Percentiles rank a stretch among this genome's conserved stretches.
Conservation (phyloP, 345 rosid genomes). For the Garcia nutans region DNA sequence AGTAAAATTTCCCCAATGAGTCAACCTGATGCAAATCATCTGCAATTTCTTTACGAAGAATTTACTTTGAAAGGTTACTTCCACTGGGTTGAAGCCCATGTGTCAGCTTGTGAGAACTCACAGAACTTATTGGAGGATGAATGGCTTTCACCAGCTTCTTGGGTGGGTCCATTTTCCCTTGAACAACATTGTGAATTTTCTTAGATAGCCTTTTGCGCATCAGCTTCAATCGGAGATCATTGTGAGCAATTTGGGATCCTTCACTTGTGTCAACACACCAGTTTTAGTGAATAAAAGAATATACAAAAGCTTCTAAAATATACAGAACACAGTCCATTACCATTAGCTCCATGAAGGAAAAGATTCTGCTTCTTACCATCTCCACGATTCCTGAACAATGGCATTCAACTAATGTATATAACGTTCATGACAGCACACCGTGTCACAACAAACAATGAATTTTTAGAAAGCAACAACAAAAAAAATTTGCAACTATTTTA, state of each 20-base stretch:
- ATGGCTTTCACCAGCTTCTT: conserved; percentile 14
- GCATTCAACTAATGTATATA: background rate
- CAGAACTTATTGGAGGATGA: conserved; percentile 16
- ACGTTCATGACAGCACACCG: background rate
- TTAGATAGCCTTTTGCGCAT: conserved; percentile 29
- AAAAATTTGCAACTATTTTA: background rate
- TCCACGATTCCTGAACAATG: conserved; percentile 25
- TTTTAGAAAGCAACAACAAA: background rate
- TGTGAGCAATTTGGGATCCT: conserved; percentile 31
- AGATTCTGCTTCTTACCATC: conserved; percentile 21
- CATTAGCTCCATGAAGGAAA: conserved; percentile 11
- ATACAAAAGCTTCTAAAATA: background rate
- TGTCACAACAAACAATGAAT: background rate
- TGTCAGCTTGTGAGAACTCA: conserved; percentile 15
- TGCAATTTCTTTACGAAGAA: conserved; percentile 15
- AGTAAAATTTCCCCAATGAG: conserved; percentile 20
- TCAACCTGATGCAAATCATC: conserved; percentile 20
- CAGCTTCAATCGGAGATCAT: conserved; percentile 46
- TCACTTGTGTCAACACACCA: conserved; percentile 18
- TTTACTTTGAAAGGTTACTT: conserved; percentile 23
- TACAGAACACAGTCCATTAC: conserved; percentile 11
- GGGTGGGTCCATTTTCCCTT: background rate
- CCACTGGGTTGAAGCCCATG: conserved; percentile 20
- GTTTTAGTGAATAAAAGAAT: conserved; percentile 15
- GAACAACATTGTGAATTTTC: conserved; percentile 3